These are phyloP conservation scores for Leptodermis oblonga DNA, from an alignment of 257 asterid species.

Conservation along the genomic window DNA sequence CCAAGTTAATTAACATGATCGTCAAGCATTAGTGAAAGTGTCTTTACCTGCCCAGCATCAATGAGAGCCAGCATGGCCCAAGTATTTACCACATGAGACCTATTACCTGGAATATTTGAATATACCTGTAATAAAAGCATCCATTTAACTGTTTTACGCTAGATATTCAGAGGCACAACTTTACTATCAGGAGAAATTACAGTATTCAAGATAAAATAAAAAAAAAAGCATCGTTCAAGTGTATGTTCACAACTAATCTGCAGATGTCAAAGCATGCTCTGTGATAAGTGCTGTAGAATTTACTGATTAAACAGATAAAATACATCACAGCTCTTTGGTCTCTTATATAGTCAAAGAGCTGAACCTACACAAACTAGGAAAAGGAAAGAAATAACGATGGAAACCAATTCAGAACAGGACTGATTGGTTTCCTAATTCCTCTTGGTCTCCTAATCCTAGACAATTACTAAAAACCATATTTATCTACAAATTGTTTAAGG, in stretches of 20 bases:
- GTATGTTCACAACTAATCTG: not conserved
- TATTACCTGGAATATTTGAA: slow-evolving; percentile 73
- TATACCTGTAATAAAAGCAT: slow-evolving; percentile 55
- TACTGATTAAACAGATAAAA: no score
- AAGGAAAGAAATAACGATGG: no score
- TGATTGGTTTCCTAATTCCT: no score
- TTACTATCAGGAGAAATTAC: not conserved
- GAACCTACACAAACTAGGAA: no score
- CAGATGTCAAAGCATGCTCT: not conserved
- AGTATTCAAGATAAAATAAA: not conserved
- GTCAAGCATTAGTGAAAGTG: slow-evolving; percentile 1
- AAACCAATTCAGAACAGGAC: no score
- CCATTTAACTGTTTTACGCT: slow-evolving; percentile 14
- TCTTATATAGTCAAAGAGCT: no score
- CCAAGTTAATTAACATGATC: not conserved
- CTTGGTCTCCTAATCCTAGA: no score
- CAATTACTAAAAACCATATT: no score
- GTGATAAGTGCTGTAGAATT: slow-evolving; percentile 52
- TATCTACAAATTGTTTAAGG: no score
- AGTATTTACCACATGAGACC: slow-evolving; percentile 85
- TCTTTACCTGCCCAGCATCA: slow-evolving; percentile 82
- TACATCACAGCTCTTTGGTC: no score
- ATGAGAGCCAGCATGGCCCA: slow-evolving; percentile 92
- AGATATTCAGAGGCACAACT: not conserved
- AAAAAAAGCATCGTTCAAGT: not conserved